Evolutionary conservation across 2,329 filamentous ascomycete species (phyloP), one percentile per base, ranked within the genome.

Genomic region (Sclerotinia sclerotiorum): DNA sequence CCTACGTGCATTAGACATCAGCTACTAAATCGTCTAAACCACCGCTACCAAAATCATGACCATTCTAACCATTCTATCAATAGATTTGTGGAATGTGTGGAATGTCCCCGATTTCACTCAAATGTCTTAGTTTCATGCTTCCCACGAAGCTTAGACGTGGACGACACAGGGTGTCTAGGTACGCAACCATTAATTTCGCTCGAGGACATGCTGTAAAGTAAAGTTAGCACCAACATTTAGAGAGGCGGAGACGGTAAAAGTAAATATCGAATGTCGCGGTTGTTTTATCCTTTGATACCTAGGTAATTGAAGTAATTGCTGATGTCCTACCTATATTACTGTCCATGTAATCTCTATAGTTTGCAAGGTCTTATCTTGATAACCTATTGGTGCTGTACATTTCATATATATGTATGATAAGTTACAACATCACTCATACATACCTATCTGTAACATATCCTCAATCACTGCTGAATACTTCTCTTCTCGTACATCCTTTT

Each of bases 81-180:
- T 65, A 65, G 62, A 65, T 54, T 65, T 65, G 49, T 65, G 49
- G 51, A 42, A 51, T 64, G 11, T 21, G n/a, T n/a, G n/a, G n/a
- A n/a, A n/a, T n/a, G n/a, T 21, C 61, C 61, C 7, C 52, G 52
- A 56, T 44, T 57, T 57, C 55, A 8, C 39, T 65, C 49, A 55
- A 54, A 51, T 35, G 32, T 65, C 49, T 54, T 44, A 27, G n/a
- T 44, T 65, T 39, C 35, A 39, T 13, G 35, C 1, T 39, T 39
- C 52, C 39, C 63, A 21, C 19, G 29, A 55, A 35, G 35, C 54
- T 29, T 11, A 27, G 21, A 49, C 24, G 39, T 46, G 39, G 39
- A 57, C n/a, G 13, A 17, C 39, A 42, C 39, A 54, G 42, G 52
- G 44, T n/a, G n/a, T n/a, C n/a, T n/a, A n/a, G n/a, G n/a, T 51